Evolutionary conservation across 225 moss, liverwort and hornwort species (phyloP), one percentile per base, ranked within the genome.

Genomic region (Marchantia paleacea): DNA sequence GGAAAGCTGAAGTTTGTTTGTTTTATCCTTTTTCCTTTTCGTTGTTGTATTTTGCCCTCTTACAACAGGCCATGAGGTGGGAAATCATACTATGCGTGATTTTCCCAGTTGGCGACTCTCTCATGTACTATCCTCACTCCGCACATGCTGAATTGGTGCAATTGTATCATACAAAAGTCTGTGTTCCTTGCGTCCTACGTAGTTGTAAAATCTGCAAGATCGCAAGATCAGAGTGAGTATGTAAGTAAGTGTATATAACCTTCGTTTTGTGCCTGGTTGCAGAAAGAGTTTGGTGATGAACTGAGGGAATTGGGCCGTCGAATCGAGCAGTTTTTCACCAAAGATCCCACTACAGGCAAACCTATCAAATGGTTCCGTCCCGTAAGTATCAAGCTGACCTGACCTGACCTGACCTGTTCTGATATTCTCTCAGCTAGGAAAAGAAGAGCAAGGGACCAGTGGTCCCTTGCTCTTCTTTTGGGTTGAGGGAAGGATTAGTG

Each of bases 31-130:
- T 39, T 39, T 39, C 39, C 3, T 39, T n/a, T n/a, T n/a, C 2
- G 39, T 39, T 2, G 39, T 39, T 5, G 3, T 39, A 39, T 25
- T 53, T 24, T 52, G 19, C 48, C 10, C 8, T 12, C 31, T n/a
- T 22, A 48, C 71, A 80, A 52, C 89, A 92, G 87, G 91, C 29
- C 91, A 92, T 55, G 89, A 92, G 72, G 91, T 92, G 25, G 92
- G 86, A 6, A 92, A 92, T 86, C 92, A 92, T 55, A 91, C 84
- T 55, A 91, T 91, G 92, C 70, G 69, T 0, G 88, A 92, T 73
- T 86, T 83, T 73, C 85, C 91, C 7, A 89, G 89, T 84, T 91
- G 91, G 89, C 82, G 80, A 20, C 89, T 92, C 73, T 87, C 89
- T 15, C 85, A 84, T 85, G 92, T 89, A n/a, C 79, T 29, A 10